Evolutionary conservation across 805 yeast species (phyloP), one percentile per base, ranked within the genome.

Genomic region (Groenewaldozyma tartarivorans): DNA sequence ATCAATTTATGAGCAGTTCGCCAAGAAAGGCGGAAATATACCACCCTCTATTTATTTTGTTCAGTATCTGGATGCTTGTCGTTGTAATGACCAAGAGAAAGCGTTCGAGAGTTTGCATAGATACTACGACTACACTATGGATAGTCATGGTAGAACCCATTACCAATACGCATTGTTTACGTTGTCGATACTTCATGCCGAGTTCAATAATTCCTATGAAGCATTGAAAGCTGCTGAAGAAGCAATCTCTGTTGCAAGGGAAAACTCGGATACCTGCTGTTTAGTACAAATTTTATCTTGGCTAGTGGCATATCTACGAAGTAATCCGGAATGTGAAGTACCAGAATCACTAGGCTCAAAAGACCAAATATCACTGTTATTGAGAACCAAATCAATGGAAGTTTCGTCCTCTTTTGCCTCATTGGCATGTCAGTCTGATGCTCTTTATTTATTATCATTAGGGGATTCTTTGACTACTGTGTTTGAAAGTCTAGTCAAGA

Each of bases 171-270:
- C 94, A 1, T 63, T 85, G 24, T 66, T 84, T 16, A 77, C 82
- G 2, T 62, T 81, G 36, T 94, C 92, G 0, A 68, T 82, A 0
- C 61, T 83, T 32, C 86, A 84, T 48, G 78, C 80, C 18, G 73
- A 72, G 39, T 82, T 81, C 55, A 77, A 78, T 21, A 76, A 78
- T 42, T 72, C 72, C 47, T 69, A 69, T 9, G 80, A 80, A 44
- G 94, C 95, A 0, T 56, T 85, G 11, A 69, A 79, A 48, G 80
- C 94, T 1, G 81, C 86, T 5, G 85, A 81, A 47, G 96, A 87
- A 56, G 92, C 96, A 0, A 81, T 86, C 2, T 68, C 81, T 4
- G 86, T 87, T 2, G 96, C 96, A 0, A 66, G 96, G 49, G 95
- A 87, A 52, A 79, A 81, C 50, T 78, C 78, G 46, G 95, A 88